These are phyloP conservation scores for Tolypocladium nubicola DNA, from an alignment of 2,329 filamentous ascomycete genomes.

Conservation along the genomic window DNA sequence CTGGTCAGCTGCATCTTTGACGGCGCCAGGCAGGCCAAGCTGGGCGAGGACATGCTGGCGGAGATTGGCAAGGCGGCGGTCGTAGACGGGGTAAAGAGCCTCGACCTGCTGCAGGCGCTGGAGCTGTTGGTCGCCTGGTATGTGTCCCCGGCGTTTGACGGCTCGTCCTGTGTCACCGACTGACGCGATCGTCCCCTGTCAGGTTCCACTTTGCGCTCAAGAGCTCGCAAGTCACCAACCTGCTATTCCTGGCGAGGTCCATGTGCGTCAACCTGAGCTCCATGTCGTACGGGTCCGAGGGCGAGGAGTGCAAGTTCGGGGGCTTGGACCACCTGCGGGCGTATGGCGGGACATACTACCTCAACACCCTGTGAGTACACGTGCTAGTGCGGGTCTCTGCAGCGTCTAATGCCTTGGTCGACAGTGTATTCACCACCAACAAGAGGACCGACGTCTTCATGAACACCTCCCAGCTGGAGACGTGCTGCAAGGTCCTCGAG, in stretches of 20 bases:
- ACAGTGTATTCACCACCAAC: constrained; percentile 31
- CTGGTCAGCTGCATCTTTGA: constrained; percentile 31
- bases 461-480: constrained; percentile 32
- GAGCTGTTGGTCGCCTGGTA: constrained; percentile 36
- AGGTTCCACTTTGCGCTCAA: constrained; percentile 38
- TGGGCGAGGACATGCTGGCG: constrained; percentile 32
- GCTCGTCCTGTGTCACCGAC: not conserved
- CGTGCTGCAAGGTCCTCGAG: constrained; percentile 31
- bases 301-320: constrained; percentile 13
- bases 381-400: not conserved
- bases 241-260: constrained; percentile 36
- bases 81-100: constrained; percentile 28
- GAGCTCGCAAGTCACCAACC: constrained; percentile 37
- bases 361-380: constrained; percentile 33
- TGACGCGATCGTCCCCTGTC: not conserved
- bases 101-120: constrained; percentile 37
- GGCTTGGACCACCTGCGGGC: constrained; percentile 34
- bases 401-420: not conserved
- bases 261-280: constrained; percentile 32
- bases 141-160: constrained; percentile 4
- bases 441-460: constrained; percentile 38
- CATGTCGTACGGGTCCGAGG: constrained; percentile 13
- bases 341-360: constrained; percentile 38
- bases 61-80: constrained; percentile 30
- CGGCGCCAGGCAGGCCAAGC: constrained; percentile 28